A percentile compares a stretch with the other conserved stretches of the same genome.
phyloP scores from a whole-genome alignment of 768 basidiomycete genomes.

The Amanita subjunquillea region DNA sequence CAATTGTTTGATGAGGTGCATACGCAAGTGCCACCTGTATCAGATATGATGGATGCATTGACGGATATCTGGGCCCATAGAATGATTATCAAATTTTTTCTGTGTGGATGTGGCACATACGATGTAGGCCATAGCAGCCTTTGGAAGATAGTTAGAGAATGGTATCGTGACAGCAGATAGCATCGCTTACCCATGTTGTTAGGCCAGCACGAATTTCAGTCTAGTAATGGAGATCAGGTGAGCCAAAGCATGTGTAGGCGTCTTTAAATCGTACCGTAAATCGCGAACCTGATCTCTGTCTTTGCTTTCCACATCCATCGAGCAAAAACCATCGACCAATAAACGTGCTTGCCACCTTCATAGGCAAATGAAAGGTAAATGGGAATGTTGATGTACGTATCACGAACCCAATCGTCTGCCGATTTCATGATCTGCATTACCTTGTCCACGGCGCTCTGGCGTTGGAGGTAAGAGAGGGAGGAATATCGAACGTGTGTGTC shows the following conservation, averaged over 20 bases:
- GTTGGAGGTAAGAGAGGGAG: not conserved
- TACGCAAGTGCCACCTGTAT: slow-evolving; percentile 74
- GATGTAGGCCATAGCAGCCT: slow-evolving; percentile 86
- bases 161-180: not conserved
- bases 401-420: not conserved
- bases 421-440: not conserved
- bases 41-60: slow-evolving; percentile 70
- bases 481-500: not conserved
- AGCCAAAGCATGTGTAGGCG: not conserved
- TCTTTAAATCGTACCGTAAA: slow-evolving; percentile 33
- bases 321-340: slow-evolving; percentile 63
- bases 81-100: not conserved
- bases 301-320: slow-evolving; percentile 58
- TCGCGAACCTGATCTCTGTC: slow-evolving; percentile 52
- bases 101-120: slow-evolving; percentile 24
- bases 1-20: slow-evolving; percentile 56
- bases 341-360: slow-evolving; percentile 33
- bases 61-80: slow-evolving; percentile 55
- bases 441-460: not conserved
- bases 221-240: slow-evolving; percentile 22
- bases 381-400: not conserved
- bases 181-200: slow-evolving; percentile 63
- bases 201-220: slow-evolving; percentile 72
- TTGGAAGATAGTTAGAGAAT: not conserved
- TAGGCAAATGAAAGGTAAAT: not conserved